Evolutionary conservation across 2,329 filamentous ascomycete genomes (phyloP), one percentile per base, ranked within the genome.

Genomic region (Penicillium sp.): DNA sequence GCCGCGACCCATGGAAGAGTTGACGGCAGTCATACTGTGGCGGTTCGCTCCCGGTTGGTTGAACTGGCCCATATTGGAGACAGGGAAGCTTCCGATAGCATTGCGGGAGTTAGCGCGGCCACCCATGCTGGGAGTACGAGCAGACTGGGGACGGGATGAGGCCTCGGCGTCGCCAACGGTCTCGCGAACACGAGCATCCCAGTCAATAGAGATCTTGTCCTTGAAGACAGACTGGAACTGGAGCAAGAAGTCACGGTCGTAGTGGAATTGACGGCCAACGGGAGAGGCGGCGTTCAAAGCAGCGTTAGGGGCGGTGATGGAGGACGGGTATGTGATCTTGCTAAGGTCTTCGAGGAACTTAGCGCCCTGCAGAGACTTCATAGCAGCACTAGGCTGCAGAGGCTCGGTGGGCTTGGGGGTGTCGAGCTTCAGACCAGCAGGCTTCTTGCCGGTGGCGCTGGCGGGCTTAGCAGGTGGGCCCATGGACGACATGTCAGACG

Each of bases 141-240:
- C 71, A 72, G 72, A 85, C 74, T 69, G 85, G 74, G 70, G 82
- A 71, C 72, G 87, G 78, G 74, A 89, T 75, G 84, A 83, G 51
- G 56, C 39, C 10, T 83, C 78, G 51, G 79, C 79, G 59, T 96
- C 92, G 51, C 92, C 92, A 60, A 99, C 72, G 78, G 87, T 80
- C 75, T 88, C 86, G 81, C 92, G 81, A 55, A 99, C 86, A 67
- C 94, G 92, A 60, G 87, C 81, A 68, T 95, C 89, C 84, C 96
- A 99, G 68, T 97, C 92, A 39, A 92, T 74, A 0, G 91, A 95
- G 13, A 94, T 94, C 76, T 96, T 95, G 79, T 99, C 94, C 57
- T 90, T 95, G 76, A 96, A 99, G 18, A 96, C 90, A 63, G 84
- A 84, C 76, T 96, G 90, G 81, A 99, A 99, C 69, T 99, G 94